These are phyloP conservation scores for Aspergillus caelatus DNA, from an alignment of 2,329 filamentous ascomycete genomes.

Conservation along the genomic window DNA sequence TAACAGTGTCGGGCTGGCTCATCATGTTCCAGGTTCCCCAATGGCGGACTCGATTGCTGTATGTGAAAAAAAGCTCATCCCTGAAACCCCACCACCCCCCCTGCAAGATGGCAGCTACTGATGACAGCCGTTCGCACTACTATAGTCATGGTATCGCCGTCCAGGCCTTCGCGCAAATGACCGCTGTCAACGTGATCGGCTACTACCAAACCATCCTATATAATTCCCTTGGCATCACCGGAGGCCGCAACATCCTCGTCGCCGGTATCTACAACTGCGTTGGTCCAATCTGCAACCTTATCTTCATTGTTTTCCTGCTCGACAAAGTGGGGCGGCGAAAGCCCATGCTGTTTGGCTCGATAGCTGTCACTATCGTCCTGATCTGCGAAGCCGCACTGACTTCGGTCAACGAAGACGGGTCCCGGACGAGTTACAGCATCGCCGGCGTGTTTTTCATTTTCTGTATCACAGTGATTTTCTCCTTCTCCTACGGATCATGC, in stretches of 20 bases:
- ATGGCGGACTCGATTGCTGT: constrained; percentile 62
- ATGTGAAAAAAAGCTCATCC: constrained; percentile 13
- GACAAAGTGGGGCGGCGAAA: constrained; percentile 57
- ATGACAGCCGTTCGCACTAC: not conserved
- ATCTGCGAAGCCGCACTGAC: constrained; percentile 64
- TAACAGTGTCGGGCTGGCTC: constrained; percentile 50
- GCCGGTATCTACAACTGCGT: constrained; percentile 64
- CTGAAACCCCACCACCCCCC: not conserved
- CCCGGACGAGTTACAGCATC: constrained; percentile 54
- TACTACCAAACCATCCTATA: constrained; percentile 48
- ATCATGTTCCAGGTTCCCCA: constrained; percentile 46
- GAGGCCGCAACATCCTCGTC: constrained; percentile 56
- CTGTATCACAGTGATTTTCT: constrained; percentile 62
- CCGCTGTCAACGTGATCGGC: constrained; percentile 46
- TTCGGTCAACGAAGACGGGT: constrained; percentile 50
- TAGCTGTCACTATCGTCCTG: constrained; percentile 59
- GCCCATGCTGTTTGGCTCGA: constrained; percentile 57
- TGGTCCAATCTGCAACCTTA: constrained; percentile 46
- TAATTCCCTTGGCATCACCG: constrained; percentile 57
- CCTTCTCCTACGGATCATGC: constrained; percentile 59
- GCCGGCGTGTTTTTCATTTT: constrained; percentile 69
- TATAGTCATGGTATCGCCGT: constrained; percentile 58
- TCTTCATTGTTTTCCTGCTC: constrained; percentile 60
- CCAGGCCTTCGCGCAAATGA: constrained; percentile 66
- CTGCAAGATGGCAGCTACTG: not conserved